Evolutionary conservation across 2,329 filamentous ascomycete species (phyloP), one percentile per base, ranked within the genome.

Genomic region (Trematosphaeria pertusa): DNA sequence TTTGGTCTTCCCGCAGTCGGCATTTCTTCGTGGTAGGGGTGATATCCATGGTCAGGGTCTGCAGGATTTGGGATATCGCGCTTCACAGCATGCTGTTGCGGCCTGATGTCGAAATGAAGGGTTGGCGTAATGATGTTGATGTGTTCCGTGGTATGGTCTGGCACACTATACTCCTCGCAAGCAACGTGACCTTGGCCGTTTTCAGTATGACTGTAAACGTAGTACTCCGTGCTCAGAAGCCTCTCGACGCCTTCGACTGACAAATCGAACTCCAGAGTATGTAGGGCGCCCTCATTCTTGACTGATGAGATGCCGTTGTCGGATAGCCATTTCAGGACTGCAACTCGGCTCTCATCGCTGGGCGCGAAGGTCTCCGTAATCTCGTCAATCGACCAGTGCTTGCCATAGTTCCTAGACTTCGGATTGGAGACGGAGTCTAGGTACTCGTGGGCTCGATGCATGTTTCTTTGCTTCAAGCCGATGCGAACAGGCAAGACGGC

Each of bases 211-310:
- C 65, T 64, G 51, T 73, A 75, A 14, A 73, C 41, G 34, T 67
- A 69, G 54, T 75, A 77, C 36, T 73, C 55, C 0, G 74, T 69
- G 22, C 64, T 61, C 5, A 77, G 58, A 20, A 78, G 54, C 3
- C 49, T 45, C 46, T 76, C 73, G 3, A 72, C 61, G 35, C 74
- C 71, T 10, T 60, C 54, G 2, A 71, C 66, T 2, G 66, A 60
- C 0, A 70, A 67, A 18, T 73, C 65, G 44, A 78, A 75, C 10
- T 71, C 67, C 3, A 77, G 59, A 4, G 44, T 49, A 19, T 52
- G 44, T 14, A 44, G 30, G 12, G 52, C 45, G 6, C 37, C 37
- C 7, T 38, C 38, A 5, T 39, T 47, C 9, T 39, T 18, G 6
- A 46, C 32, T 9, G 34, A 20, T n/a, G 49, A 38, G 35, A 65